Conservation (phyloP, 2,329 filamentous ascomycete genomes). For the Scedosporium minutisporum region DNA sequence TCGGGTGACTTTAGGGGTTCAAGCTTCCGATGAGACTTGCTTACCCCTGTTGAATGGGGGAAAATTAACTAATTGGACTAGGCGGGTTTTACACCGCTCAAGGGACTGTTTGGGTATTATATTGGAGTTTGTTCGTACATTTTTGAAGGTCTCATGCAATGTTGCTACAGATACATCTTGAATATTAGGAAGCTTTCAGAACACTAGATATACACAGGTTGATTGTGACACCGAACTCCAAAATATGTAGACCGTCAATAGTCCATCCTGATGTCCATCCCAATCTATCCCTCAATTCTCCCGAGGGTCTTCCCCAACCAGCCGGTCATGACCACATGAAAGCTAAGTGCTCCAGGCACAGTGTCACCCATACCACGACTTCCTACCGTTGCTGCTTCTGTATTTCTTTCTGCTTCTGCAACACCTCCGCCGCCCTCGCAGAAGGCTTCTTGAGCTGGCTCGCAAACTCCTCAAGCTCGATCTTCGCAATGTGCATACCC, state of each 20-base stretch:
- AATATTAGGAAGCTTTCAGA: neutral
- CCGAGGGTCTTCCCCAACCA: neutral
- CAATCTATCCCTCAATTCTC: neutral
- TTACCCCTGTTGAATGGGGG: too few species aligned
- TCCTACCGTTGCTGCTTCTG: neutral
- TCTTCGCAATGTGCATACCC: constrained; percentile 72
- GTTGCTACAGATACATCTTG: neutral
- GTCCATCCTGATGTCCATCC: too few species aligned
- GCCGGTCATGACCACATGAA: too few species aligned
- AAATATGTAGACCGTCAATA: neutral
- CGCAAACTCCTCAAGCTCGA: constrained; percentile 73
- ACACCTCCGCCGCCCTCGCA: neutral
- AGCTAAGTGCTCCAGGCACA: too few species aligned
- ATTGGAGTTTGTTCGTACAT: neutral
- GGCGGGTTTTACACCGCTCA: neutral
- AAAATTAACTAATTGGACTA: too few species aligned
- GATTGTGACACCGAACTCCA: neutral
- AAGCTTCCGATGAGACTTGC: too few species aligned
- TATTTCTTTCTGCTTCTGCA: neutral
- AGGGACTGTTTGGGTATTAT: neutral
- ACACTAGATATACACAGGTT: neutral
- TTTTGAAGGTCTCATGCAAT: neutral
- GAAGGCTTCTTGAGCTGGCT: constrained; percentile 35
- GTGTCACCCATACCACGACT: too few species aligned
- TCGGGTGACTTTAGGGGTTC: too few species aligned